phyloP scores from a whole-genome alignment of 208 protist genomes.

The Wallacemonas sp. region DNA sequence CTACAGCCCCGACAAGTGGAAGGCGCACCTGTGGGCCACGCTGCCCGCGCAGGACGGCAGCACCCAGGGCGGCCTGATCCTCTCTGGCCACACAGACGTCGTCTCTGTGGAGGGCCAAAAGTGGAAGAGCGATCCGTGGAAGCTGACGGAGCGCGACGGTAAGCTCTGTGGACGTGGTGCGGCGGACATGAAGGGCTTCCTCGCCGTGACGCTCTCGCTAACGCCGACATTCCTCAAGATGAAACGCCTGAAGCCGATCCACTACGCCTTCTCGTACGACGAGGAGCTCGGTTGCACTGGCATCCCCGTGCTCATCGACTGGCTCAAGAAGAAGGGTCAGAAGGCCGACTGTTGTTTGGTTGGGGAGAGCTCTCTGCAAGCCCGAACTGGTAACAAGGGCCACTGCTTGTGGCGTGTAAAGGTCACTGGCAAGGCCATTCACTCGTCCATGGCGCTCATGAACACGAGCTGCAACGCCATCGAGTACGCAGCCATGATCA shows the following conservation, averaged over 20 bases:
- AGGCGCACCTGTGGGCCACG: conserved; percentile 65
- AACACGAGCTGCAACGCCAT: conserved; percentile 43
- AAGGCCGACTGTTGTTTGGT: conserved; percentile 51
- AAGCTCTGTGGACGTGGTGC: conserved; percentile 60
- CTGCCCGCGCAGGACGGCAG: conserved; percentile 41
- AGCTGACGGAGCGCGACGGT: conserved; percentile 45
- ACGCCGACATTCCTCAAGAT: conserved; percentile 39
- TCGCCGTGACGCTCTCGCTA: conserved; percentile 48
- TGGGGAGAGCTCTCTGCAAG: conserved; percentile 31
- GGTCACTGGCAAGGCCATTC: conserved; percentile 44
- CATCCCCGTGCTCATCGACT: conserved; percentile 32
- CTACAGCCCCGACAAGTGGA: conserved; percentile 36
- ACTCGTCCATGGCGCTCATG: conserved; percentile 52
- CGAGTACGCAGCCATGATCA: conserved; percentile 41
- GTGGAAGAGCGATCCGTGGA: conserved; percentile 64
- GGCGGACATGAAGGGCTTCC: conserved; percentile 67
- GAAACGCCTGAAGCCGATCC: conserved; percentile 49
- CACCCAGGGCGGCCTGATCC: conserved; percentile 50
- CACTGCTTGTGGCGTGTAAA: conserved; percentile 27
- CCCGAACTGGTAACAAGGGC: conserved; percentile 37
- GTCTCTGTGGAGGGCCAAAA: conserved; percentile 70
- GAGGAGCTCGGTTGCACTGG: conserved; percentile 49
- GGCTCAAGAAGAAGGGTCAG: conserved; percentile 27
- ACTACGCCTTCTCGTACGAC: conserved; percentile 57
- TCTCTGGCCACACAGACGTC: conserved; percentile 68